Base-by-base conservation (phyloP, 305 asterid genomes). In the Ilex paraguariensis region DNA sequence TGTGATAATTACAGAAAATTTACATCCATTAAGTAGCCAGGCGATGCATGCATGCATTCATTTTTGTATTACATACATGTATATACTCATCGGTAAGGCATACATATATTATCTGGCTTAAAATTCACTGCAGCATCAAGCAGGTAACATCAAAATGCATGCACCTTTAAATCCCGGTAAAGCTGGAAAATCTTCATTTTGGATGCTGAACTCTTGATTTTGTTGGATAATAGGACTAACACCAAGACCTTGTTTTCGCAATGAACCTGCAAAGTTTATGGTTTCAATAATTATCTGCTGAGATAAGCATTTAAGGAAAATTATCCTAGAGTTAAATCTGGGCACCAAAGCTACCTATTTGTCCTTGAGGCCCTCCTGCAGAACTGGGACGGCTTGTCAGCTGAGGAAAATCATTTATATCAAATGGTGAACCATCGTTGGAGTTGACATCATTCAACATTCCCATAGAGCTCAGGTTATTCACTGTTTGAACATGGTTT, bases 171-270 rank as follows among this genome's bases (percentile, higher is more conserved):
- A 90, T 70, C 94, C 95, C 11, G 97, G 91, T 79, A 87, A 79
- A 77, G 97, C 95, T 58, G 97, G 95, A 69, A 90, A 86, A 78
- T 84, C 96, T 81, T 84, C 91, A 79, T 82, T 86, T 65, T 84
- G 95, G 77, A 90, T 90, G 78, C 97, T 87, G 80, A 90, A 90
- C 75, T 87, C 95, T 76, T 83, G 95, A 68, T 85, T 87, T 79
- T 87, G 97, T 73, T 87, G 97, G 5, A 54, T 14, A 54, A 54
- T 54, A 10, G 58, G 31, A 72, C 69, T 68, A 64, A 87, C 86
- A 62, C 94, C 90, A 49, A 85, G 73, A 65, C 81, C 84, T 72
- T 83, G 95, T 75, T 87, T 90, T 75, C 87, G 90, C 80, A 87
- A 70, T 70, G 84, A 76, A 75, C 97, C 97, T 90, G 82, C 66